These are phyloP conservation scores for Thielaviopsis populi DNA, from an alignment of 2,329 filamentous ascomycete genomes.

Conservation along the genomic window DNA sequence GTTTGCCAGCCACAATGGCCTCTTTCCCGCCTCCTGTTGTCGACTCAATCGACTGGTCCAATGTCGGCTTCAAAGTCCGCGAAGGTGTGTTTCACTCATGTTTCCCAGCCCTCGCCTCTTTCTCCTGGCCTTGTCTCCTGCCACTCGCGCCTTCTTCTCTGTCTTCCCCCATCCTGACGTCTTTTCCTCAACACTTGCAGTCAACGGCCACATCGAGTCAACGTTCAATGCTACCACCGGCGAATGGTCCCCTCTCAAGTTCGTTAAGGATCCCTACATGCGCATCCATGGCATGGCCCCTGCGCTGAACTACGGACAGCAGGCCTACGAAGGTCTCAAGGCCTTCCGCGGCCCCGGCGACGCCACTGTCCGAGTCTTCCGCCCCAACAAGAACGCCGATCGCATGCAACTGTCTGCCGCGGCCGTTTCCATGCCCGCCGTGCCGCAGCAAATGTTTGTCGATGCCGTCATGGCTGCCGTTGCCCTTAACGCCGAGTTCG, in stretches of 20 bases:
- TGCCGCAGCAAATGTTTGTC: conserved; percentile 64
- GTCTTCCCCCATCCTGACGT: background rate
- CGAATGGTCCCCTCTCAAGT: conserved; percentile 62
- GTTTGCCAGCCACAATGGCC: conserved; percentile 18
- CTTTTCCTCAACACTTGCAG: conserved; percentile 28
- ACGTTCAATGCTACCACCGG: conserved; percentile 61
- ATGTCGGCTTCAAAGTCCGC: conserved; percentile 82
- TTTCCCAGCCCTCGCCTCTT: background rate
- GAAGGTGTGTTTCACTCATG: conserved; percentile 46
- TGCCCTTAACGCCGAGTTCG: conserved; percentile 73
- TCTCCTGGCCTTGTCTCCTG: background rate
- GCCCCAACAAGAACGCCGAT: conserved; percentile 66
- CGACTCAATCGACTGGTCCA: conserved; percentile 79
- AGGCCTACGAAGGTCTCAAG: conserved; percentile 97
- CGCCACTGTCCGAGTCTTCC: conserved; percentile 66
- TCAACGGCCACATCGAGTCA: conserved; percentile 88
- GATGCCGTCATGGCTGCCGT: conserved; percentile 68
- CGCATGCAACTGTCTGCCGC: conserved; percentile 75
- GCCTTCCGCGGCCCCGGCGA: conserved; percentile 69
- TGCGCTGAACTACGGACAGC: conserved; percentile 90
- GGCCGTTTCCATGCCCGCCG: conserved; percentile 67
- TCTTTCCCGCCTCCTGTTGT: conserved; percentile 63
- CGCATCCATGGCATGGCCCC: conserved; percentile 91
- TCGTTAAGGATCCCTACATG: conserved; percentile 71
- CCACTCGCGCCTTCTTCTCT: background rate